phyloP scores from a whole-genome alignment of 208 protist genomes.

The Dictyostelium gargantuum region DNA sequence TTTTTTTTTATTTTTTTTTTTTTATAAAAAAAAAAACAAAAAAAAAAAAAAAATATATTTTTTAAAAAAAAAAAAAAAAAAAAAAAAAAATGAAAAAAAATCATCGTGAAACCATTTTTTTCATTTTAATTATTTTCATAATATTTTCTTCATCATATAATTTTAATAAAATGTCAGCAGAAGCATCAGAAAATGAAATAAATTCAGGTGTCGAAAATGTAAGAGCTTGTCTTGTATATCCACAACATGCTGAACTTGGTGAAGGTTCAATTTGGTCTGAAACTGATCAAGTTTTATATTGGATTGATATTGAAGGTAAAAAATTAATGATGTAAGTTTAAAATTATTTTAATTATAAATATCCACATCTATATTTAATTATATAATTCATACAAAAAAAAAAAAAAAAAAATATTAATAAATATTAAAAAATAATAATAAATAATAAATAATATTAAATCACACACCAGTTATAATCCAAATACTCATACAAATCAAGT shows the following conservation, averaged over 20 bases:
- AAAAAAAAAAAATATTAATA: neutral
- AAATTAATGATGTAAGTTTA: conserved; percentile 27
- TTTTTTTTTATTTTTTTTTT: no score
- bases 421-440: neutral
- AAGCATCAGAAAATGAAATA: neutral
- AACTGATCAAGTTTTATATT: conserved; percentile 4
- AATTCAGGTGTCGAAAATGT: neutral
- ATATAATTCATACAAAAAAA: neutral
- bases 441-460: no score
- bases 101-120: neutral
- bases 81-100: neutral
- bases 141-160: neutral
- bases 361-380: no score
- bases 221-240: neutral
- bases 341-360: neutral
- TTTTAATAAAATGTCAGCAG: neutral
- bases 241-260: neutral
- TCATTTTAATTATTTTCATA: neutral
- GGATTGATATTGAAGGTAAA: conserved; percentile 56
- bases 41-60: neutral
- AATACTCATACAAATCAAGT: neutral
- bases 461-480: conserved; percentile 34
- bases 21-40: no score
- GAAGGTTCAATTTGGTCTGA: conserved; percentile 56
- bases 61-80: neutral